phyloP scores from a whole-genome alignment of 2,329 filamentous ascomycete species.

The Calonectria ilicicola region DNA sequence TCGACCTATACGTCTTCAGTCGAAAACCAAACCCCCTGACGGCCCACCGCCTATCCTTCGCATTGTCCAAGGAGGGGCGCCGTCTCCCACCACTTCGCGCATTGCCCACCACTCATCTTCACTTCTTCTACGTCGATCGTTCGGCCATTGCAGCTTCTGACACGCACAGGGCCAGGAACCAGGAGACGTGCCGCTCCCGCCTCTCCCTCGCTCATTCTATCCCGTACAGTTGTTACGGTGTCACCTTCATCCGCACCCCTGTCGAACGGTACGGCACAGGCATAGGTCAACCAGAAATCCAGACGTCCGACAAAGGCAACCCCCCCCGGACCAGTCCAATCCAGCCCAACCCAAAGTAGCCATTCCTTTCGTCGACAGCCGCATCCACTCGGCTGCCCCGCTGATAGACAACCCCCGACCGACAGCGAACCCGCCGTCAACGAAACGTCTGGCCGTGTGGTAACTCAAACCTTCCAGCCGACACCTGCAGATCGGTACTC shows the following conservation, averaged over 20 bases:
- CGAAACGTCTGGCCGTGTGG: conserved; percentile 17
- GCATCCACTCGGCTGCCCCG: conserved; percentile 42
- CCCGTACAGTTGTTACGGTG: conserved; percentile 7
- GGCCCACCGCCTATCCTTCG: conserved; percentile 22
- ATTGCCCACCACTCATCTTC: background rate
- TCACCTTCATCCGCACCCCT: conserved; percentile 22
- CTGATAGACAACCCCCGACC: conserved; percentile 34
- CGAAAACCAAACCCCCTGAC: conserved; percentile 13
- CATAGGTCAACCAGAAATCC: conserved; percentile 30
- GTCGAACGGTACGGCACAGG: conserved; percentile 20
- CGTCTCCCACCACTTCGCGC: background rate
- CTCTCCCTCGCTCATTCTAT: conserved; percentile 4
- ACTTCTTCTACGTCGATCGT: background rate
- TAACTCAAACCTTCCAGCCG: conserved; percentile 30
- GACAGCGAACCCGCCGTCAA: conserved; percentile 27
- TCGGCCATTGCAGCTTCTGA: background rate
- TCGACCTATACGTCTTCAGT: conserved; percentile 1
- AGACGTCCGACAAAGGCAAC: conserved; percentile 23
- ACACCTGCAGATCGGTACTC: conserved; percentile 36
- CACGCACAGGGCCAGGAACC: conserved; percentile 11
- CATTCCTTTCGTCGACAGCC: conserved; percentile 33
- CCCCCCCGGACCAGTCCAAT: conserved; percentile 34
- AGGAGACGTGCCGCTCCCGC: conserved; percentile 6
- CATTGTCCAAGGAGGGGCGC: conserved; percentile 13
- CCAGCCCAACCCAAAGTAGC: conserved; percentile 31